Base-by-base conservation (phyloP, 2,329 filamentous ascomycete species). In the Diaporthe eres region DNA sequence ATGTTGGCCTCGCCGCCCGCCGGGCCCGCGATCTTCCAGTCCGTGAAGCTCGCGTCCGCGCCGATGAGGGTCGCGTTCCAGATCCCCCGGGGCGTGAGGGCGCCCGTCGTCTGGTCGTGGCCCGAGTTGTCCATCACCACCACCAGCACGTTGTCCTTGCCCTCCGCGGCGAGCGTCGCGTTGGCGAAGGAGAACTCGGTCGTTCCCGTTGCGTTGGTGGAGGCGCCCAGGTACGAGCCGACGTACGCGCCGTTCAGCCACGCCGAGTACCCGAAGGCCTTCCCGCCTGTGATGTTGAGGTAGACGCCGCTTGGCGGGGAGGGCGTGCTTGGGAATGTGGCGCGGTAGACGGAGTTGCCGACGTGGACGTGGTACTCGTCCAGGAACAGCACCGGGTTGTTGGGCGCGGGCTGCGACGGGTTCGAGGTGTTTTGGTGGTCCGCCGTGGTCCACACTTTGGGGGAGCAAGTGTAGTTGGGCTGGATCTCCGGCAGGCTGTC, bases 41-140 rank as follows among this genome's bases (percentile, higher is more conserved):
- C 85, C 0, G 83, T 86, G 80, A 91, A 91, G 31, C 80, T 79
- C 12, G 77, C 74, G 4, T 77, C 74, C 1, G 77, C 34, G 0
- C 85, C 85, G n/a, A 88, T 57, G 1, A 91, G 86, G 1, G 86
- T 88, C 0, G 88, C 89, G 42, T 88, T 87, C 63, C 85, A 85
- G 78, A 91, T 90, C 6, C 90, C 90, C 58, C 89, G 83, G 12
- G 88, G 85, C 22, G 87, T 85, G 5, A 86, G 83, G 7, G 88
- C 88, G 0, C 83, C 85, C 1, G 84, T 84, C 0, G 86, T 87
- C 37, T 90, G 85, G 68, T 91, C 90, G 79, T 92, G 89, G 13
- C 91, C 91, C 25, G 88, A 90, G 82, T 92, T 87, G 79, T 92
- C 89, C 81, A 91, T 88, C 34, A 92, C 83, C 4, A 92, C 82